phyloP scores from a whole-genome alignment of 306 rosid species.

The Lathyrus aphaca region DNA sequence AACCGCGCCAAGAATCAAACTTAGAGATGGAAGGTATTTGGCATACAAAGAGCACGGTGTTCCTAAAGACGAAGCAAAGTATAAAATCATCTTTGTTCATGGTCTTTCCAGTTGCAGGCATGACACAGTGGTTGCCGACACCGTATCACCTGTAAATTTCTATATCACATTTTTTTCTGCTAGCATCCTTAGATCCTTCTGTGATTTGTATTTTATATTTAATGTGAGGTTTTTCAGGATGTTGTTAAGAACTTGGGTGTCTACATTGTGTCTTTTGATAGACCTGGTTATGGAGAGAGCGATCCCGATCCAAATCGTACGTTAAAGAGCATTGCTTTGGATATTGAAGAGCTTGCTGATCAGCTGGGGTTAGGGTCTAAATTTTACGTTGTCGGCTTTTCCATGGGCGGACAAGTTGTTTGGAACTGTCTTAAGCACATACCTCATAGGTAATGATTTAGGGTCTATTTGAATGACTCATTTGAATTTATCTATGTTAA shows the following conservation, averaged over 20 bases:
- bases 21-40: conserved; percentile 86
- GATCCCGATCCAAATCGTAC: conserved; percentile 87
- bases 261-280: conserved; percentile 75
- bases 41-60: conserved; percentile 86
- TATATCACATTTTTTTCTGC: conserved; percentile 8
- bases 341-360: conserved; percentile 93
- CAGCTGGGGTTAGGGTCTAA: conserved; percentile 69
- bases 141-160: conserved; percentile 61
- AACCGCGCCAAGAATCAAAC: conserved; percentile 75
- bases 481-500: too few relatives aligned
- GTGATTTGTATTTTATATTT: conserved; percentile 22
- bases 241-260: conserved; percentile 60
- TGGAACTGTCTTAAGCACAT: conserved; percentile 88
- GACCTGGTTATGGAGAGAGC: conserved; percentile 96
- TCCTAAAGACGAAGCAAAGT: conserved; percentile 64
- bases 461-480: neutral
- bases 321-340: conserved; percentile 67
- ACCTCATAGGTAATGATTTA: conserved; percentile 72
- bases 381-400: conserved; percentile 70
- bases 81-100: conserved; percentile 68
- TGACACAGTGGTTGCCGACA: conserved; percentile 48
- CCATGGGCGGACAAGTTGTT: conserved; percentile 82
- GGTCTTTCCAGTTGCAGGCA: conserved; percentile 71
- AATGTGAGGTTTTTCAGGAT: conserved; percentile 51
- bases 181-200: neutral